Percentiles rank a stretch among this genome's conserved stretches.
Evolutionary conservation across 1,139 yeast genomes (phyloP).

Genomic region (Yamadazyma mexicana): DNA sequence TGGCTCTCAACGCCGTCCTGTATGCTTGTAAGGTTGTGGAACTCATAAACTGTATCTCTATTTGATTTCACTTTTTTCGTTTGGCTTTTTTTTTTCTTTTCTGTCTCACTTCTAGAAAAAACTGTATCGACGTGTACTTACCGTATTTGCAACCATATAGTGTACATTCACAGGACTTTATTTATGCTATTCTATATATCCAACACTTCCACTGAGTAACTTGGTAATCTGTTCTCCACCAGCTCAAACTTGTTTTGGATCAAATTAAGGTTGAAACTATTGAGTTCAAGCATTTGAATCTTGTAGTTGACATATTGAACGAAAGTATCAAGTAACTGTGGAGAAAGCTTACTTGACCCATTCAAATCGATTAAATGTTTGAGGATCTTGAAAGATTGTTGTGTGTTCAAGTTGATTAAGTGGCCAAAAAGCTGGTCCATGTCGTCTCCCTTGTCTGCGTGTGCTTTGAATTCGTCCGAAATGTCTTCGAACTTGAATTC

Average conservation of each 20-base stretch:
- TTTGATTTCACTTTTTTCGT: not conserved
- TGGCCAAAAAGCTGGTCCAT: conserved; percentile 20
- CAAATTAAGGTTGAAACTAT: conserved; percentile 55
- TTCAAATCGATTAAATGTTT: conserved; percentile 70
- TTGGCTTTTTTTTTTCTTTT: not conserved
- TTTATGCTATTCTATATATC: conserved; percentile 5
- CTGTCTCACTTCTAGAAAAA: not conserved
- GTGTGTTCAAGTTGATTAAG: conserved; percentile 38
- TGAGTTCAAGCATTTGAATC: conserved; percentile 49
- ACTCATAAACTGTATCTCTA: conserved; percentile 4
- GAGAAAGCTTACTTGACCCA: conserved; percentile 56
- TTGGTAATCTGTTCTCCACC: conserved; percentile 36
- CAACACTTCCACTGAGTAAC: conserved; percentile 47
- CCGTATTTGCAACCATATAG: conserved; percentile 1
- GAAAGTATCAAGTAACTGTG: conserved; percentile 45
- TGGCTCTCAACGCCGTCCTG: conserved; percentile 70
- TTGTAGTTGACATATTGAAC: conserved; percentile 46
- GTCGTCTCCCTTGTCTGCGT: conserved; percentile 21
- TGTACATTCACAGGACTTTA: too few relatives aligned
- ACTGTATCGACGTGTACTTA: not conserved
- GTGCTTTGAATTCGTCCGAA: conserved; percentile 30
- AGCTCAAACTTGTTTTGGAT: conserved; percentile 47
- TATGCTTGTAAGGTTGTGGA: conserved; percentile 53
- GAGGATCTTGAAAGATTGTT: conserved; percentile 58
- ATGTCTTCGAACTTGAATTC: conserved; percentile 34